Base-by-base conservation (phyloP, 2,329 filamentous ascomycete genomes). In the Fusarium sp. region DNA sequence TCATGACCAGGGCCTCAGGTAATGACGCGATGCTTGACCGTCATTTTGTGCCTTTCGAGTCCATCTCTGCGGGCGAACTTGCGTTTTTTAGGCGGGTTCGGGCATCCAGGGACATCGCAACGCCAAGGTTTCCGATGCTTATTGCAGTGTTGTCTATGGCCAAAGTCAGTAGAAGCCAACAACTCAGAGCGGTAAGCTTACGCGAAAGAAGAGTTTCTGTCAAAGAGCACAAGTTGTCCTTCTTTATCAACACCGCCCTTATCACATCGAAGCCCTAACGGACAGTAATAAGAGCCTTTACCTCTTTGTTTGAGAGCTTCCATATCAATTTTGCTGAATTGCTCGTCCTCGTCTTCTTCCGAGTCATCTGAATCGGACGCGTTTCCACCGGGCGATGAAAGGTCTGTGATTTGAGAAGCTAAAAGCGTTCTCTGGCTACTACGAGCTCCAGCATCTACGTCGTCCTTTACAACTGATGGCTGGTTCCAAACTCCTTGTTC, bases 91-190 rank as follows among this genome's bases (percentile, higher is more conserved):
- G 78, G 77, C 10, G 78, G 78, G 40, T 82, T 82, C 14, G 81
- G 81, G 39, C 81, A 82, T 10, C 80, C 78, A 42, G 76, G 75
- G 22, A 79, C 56, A 40, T 78, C 75, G 69, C 81, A 82, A 22
- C 78, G 77, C 78, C 79, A 82, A 17, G 81, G 81, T 63, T 81
- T 82, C 26, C 78, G 75, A 62, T 82, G 81, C 46, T 82, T 82
- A 71, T 82, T 81, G 59, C 80, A 79, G 66, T 82, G 81, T 71
- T 82, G 80, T 52, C 81, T 82, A 66, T 60, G 63, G 53, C 31
- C 46, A 40, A 48, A 51, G 63, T 75, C 56, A 75, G 73, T 66
- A 48, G 18, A 58, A 49, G 42, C 43, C 51, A 61, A 28, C 42
- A 64, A 54, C 20, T 40, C 31, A 33, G 53, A 50, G 53, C 53